Conservation (phyloP, 1,284 basidiomycete species). For the Rhodotorula sp. region DNA sequence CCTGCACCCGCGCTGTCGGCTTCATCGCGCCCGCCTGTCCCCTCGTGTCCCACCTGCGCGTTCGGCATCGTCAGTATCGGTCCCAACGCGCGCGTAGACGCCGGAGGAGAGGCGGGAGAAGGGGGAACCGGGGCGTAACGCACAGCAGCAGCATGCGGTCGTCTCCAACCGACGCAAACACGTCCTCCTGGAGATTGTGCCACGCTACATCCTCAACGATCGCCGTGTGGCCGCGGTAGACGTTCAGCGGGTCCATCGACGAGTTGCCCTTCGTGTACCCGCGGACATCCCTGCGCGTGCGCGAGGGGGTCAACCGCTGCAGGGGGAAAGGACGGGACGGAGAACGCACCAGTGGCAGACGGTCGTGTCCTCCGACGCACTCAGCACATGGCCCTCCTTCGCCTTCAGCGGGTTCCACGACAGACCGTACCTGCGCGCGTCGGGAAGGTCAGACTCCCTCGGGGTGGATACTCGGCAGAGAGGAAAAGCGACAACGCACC, state of each 20-base stretch:
- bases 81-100: background rate
- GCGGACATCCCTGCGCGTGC: conserved; percentile 75
- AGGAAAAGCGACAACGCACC: conserved; percentile 60
- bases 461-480: no score
- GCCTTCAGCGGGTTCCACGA: conserved; percentile 79
- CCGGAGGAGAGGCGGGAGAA: conserved; percentile 1
- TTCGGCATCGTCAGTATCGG: background rate
- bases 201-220: conserved; percentile 98
- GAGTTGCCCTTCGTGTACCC: conserved; percentile 79
- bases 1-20: conserved; percentile 73
- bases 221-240: conserved; percentile 84
- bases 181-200: conserved; percentile 79
- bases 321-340: background rate
- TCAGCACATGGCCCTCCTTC: conserved; percentile 77
- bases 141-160: conserved; percentile 92
- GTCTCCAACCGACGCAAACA: conserved; percentile 96
- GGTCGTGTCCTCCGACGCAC: conserved; percentile 93
- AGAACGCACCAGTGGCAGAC: conserved; percentile 82
- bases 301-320: no score
- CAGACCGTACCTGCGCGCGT: conserved; percentile 72
- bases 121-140: conserved; percentile 46
- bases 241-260: conserved; percentile 74
- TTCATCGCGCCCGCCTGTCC: conserved; percentile 60
- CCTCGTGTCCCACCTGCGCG: conserved; percentile 85
- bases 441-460: background rate